These are phyloP conservation scores for Monilinia laxa DNA, from an alignment of 2,329 filamentous ascomycete genomes.

Conservation along the genomic window DNA sequence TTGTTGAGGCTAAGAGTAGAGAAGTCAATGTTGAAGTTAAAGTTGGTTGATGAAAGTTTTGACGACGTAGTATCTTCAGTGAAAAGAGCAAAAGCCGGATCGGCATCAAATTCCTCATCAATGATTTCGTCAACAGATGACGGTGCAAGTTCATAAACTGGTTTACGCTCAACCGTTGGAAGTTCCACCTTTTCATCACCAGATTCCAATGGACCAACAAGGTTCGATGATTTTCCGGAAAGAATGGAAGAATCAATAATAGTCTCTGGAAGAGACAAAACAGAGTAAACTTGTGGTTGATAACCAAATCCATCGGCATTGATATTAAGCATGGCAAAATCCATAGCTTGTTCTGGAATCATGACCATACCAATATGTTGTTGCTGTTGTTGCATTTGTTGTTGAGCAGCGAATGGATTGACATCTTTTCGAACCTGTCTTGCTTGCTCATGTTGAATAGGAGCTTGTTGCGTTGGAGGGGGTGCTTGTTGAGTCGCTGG, in stretches of 20 bases:
- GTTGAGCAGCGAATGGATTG: conserved; percentile 56
- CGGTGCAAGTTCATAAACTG: conserved; percentile 31
- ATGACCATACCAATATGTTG: conserved; percentile 76
- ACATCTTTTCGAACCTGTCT: conserved; percentile 63
- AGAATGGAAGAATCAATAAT: conserved; percentile 60
- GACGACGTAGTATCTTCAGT: conserved; percentile 42
- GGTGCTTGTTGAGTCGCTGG: conserved; percentile 47
- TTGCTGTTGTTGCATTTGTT: conserved; percentile 50
- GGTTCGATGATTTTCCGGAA: conserved; percentile 67
- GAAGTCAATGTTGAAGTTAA: conserved; percentile 47
- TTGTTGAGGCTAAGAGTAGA: conserved; percentile 64
- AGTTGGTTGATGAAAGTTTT: conserved; percentile 37
- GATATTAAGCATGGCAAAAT: conserved; percentile 70
- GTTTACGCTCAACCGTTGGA: conserved; percentile 48
- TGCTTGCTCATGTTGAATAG: conserved; percentile 42
- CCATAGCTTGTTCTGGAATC: conserved; percentile 75
- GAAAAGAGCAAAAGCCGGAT: conserved; percentile 62
- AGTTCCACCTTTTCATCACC: conserved; percentile 51
- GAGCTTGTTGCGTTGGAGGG: conserved; percentile 33
- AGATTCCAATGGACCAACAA: conserved; percentile 43
- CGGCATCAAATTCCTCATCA: conserved; percentile 61
- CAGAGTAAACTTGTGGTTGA: conserved; percentile 71
- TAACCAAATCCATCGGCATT: conserved; percentile 56
- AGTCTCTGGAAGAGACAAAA: conserved; percentile 60
- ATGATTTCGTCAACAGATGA: conserved; percentile 35